Base-by-base conservation (phyloP, 2,329 filamentous ascomycete species). In the Hypoxylon sp. region DNA sequence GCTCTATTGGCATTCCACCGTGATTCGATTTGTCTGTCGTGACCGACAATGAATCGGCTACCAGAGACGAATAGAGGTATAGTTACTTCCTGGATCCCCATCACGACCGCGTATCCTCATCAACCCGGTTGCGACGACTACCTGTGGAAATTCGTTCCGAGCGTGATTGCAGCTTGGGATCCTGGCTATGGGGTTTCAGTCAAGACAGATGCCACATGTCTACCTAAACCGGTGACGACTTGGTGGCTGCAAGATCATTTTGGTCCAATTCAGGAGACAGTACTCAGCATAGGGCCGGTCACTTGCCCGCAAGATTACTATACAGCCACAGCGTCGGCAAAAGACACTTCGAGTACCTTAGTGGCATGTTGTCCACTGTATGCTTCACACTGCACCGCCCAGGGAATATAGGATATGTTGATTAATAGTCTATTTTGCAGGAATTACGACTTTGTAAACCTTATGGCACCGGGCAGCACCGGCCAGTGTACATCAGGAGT, bases 31-130 rank as follows among this genome's bases (percentile, higher is more conserved):
- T 46, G 36, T 30, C 50, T 56, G 26, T 59, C 62, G 49, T 51
- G 36, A 54, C 33, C 49, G 42, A 65, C 45, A 48, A 69, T 71
- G 67, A 69, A 69, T 46, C 61, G 61, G 18, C 62, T 68, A 51
- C 69, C 69, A 28, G 69, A 71, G 57, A 71, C 69, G 33, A 68
- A 68, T 56, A 49, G 6, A 9, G 62, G 60, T 30, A 40, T 58
- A 28, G 69, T 69, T 30, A 71, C 69, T 40, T 71, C 69, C 26
- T 71, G 64, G 69, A 68, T 71, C 20, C 67, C 69, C 5, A 64
- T 71, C 14, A 16, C 60, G 40, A 64, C 61, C 18, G 61, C 64
- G n/a, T 36, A 62, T 49, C 62, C 69, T 7, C 57, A 45, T 16
- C 61, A 69, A 38, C 28, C 61, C 45, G 64, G 61, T n/a, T 71